Percentiles rank a stretch among this genome's conserved stretches.
phyloP scores from a whole-genome alignment of 768 basidiomycete genomes.

The Hericium coralloides region DNA sequence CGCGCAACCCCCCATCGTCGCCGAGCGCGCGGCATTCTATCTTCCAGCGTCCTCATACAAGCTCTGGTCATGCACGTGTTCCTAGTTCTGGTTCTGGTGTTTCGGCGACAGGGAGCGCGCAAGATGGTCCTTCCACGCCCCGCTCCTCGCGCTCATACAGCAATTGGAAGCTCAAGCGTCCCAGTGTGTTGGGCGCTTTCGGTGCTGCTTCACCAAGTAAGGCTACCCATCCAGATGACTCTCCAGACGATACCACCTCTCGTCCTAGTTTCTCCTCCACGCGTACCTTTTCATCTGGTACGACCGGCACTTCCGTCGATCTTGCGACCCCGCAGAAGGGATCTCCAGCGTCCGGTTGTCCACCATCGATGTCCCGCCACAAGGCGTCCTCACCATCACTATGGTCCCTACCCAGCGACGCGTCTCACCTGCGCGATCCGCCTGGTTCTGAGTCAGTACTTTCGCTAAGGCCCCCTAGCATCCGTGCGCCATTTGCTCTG shows the following conservation, averaged over 20 bases:
- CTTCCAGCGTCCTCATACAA: slow-evolving; percentile 5
- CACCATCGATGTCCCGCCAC: slow-evolving; percentile 27
- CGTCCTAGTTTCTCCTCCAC: slow-evolving; percentile 16
- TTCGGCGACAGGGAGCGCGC: not conserved
- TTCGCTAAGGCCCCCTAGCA: slow-evolving; percentile 18
- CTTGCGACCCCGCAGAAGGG: slow-evolving; percentile 20
- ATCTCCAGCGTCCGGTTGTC: slow-evolving; percentile 25
- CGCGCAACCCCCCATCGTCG: slow-evolving; percentile 26
- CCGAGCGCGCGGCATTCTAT: slow-evolving; percentile 18
- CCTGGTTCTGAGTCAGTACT: slow-evolving; percentile 18
- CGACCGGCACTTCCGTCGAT: slow-evolving; percentile 11
- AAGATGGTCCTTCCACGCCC: not conserved
- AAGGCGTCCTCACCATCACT: slow-evolving; percentile 27
- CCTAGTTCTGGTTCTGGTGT: slow-evolving; percentile 17
- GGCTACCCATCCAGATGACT: slow-evolving; percentile 19
- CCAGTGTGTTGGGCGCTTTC: slow-evolving; percentile 59
- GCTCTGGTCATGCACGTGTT: slow-evolving; percentile 28
- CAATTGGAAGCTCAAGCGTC: slow-evolving; percentile 27
- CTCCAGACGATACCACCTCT: slow-evolving; percentile 24
- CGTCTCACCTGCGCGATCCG: slow-evolving; percentile 31
- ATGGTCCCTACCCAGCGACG: slow-evolving; percentile 30
- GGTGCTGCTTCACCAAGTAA: slow-evolving; percentile 26
- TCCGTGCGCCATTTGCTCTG: slow-evolving; percentile 25
- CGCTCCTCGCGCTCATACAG: slow-evolving; percentile 7
- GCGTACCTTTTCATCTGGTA: slow-evolving; percentile 14